phyloP scores from a whole-genome alignment of 163 green algal species.

The Coccomyxa subellipsoidea region DNA sequence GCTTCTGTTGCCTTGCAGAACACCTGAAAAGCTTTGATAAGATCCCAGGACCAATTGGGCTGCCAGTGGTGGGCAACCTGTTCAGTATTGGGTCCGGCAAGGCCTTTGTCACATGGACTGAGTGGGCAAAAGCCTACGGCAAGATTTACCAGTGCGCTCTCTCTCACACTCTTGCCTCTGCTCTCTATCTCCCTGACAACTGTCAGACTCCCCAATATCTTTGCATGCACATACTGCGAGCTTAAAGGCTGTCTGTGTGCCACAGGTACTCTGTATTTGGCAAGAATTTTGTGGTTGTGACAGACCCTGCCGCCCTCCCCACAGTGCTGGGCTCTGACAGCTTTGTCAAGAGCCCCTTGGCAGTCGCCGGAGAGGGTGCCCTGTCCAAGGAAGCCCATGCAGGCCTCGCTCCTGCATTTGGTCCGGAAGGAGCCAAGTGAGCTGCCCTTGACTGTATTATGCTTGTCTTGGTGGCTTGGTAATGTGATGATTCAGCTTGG shows the following conservation, averaged over 20 bases:
- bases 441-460: not conserved
- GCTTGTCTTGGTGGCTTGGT: no score
- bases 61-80: conserved; percentile 7
- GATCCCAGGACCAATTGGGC: not conserved
- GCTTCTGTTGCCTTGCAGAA: not conserved
- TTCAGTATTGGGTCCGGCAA: not conserved
- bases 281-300: conserved; percentile 9
- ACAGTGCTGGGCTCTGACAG: not conserved
- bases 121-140: conserved; percentile 5
- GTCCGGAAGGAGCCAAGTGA: conserved; percentile 2
- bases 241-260: not conserved
- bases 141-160: not conserved
- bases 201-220: not conserved
- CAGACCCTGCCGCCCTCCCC: not conserved
- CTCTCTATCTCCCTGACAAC: no score
- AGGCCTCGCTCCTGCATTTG: not conserved
- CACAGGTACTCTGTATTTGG: not conserved
- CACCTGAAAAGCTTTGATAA: conserved; percentile 7
- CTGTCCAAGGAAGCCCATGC: conserved; percentile 1
- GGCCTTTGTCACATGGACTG: not conserved
- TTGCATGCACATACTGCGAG: not conserved
- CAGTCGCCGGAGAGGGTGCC: not conserved
- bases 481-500: no score
- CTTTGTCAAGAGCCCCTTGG: not conserved
- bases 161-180: not conserved